Evolutionary conservation across 2,329 filamentous ascomycete species (phyloP), one percentile per base, ranked within the genome.

Genomic region (Cadophora sp.): DNA sequence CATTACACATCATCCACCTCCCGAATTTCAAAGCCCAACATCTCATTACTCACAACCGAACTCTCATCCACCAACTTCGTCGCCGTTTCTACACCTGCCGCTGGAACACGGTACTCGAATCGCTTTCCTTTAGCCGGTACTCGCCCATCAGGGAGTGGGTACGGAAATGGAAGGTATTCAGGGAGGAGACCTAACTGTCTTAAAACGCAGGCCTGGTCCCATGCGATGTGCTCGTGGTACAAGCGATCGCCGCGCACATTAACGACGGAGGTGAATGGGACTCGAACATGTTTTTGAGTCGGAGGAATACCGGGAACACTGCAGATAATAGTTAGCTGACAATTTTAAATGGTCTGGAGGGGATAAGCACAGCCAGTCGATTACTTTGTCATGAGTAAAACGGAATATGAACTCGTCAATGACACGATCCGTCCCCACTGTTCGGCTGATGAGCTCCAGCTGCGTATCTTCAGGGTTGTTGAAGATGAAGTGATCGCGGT

Each of bases 401-500:
- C 81, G 84, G 75, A 87, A 87, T 20, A 91, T 81, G 69, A 92
- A 91, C 74, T 92, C 90, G 69, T 92, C 90, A 1, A 92, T 84
- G 0, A 94, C 84, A 0, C 91, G 84, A 73, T 94, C 91, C 0
- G 89, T 84, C 0, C 91, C 91, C 0, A 93, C 80, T 0, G 90
- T 93, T 0, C 91, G 85, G 68, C 88, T 91, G 39, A 93, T 83
- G 0, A 94, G 84, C 73, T 93, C 88, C 2, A 94, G 80, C 4
- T 81, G 80, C 0, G 89, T 88, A 70, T 93, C 91, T 0, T 81
- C 82, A 0, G 91, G 87, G 69, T 94, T 95, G 66, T 83, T 87
- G 75, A 89, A 91, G 72, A 94, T 89, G 79, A 95, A 94, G 73
- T 93, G 87, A 68, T 92, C 76, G 0, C 83, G 83, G 78, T 94